A percentile compares a stretch with the other conserved stretches of the same genome.
Evolutionary conservation across 2,329 filamentous ascomycete genomes (phyloP).

Genomic region (Cordyceps cateniannulata): DNA sequence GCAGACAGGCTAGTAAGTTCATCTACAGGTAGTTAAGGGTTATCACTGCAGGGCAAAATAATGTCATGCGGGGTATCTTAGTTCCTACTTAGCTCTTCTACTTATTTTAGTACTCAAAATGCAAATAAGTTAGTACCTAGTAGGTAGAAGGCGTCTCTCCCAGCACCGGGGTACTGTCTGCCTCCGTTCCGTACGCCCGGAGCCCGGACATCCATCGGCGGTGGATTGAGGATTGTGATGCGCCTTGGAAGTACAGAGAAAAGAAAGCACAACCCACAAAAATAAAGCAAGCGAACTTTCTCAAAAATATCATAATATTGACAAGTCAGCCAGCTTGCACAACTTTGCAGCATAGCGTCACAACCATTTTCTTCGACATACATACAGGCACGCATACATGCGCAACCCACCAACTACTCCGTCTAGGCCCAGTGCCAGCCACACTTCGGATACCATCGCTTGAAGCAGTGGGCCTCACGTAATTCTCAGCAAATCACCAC

Average conservation of each 20-base stretch:
- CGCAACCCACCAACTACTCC: not conserved
- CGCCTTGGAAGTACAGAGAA: no score
- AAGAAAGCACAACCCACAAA: not conserved
- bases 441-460: slow-evolving; percentile 8
- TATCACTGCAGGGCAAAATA: not conserved
- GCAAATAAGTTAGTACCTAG: not conserved
- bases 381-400: no score
- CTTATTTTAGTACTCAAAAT: no score
- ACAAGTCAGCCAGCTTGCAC: not conserved
- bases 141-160: not conserved
- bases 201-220: no score
- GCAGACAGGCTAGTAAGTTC: not conserved
- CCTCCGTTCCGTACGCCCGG: not conserved
- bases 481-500: not conserved
- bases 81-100: no score
- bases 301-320: not conserved
- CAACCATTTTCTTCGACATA: not conserved
- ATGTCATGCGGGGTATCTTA: not conserved
- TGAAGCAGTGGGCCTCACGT: not conserved
- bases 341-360: not conserved
- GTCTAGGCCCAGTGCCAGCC: not conserved
- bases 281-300: not conserved
- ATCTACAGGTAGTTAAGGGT: no score
- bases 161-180: not conserved
- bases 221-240: no score